Percentiles rank a stretch among this genome's conserved stretches.
Evolutionary conservation across 2,329 filamentous ascomycete species (phyloP).

Genomic region (Xylaria hypoxylon): DNA sequence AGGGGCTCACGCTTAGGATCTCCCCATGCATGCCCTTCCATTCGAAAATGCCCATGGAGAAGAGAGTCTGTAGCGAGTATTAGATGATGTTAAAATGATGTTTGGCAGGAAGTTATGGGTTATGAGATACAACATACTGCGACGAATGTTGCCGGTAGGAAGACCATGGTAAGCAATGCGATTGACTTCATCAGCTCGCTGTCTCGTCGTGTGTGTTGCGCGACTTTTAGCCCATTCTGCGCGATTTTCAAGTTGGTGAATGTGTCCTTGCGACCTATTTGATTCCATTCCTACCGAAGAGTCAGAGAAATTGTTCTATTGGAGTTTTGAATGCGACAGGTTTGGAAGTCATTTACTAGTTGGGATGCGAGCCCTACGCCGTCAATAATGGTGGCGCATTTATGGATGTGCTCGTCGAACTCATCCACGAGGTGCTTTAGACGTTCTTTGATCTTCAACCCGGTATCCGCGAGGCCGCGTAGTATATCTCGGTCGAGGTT

Average conservation of each 20-base stretch:
- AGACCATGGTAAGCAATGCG: slow-evolving; percentile 49
- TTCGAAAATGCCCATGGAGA: slow-evolving; percentile 48
- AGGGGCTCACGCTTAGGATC: slow-evolving; percentile 41
- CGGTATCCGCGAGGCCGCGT: slow-evolving; percentile 1
- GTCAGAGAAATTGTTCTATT: background rate
- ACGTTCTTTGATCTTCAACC: slow-evolving; percentile 39
- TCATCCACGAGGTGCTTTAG: slow-evolving; percentile 45
- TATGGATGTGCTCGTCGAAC: slow-evolving; percentile 47
- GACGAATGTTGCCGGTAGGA: slow-evolving; percentile 46
- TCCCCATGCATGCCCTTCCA: slow-evolving; percentile 42
- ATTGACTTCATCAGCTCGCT: slow-evolving; percentile 49
- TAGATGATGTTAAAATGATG: background rate
- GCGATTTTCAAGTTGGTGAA: slow-evolving; percentile 44
- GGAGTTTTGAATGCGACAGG: background rate
- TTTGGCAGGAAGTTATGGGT: background rate
- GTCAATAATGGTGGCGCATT: slow-evolving; percentile 46
- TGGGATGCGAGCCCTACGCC: slow-evolving; percentile 47
- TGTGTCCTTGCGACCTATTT: slow-evolving; percentile 46
- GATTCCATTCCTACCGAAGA: slow-evolving; percentile 45
- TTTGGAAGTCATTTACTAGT: slow-evolving; percentile 38
- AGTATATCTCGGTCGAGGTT: background rate
- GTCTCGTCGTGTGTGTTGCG: slow-evolving; percentile 44
- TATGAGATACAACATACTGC: slow-evolving; percentile 40
- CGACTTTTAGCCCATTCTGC: slow-evolving; percentile 42
- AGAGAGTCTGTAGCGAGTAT: slow-evolving; percentile 41